These are phyloP conservation scores for Citrullus colocynthis DNA, from an alignment of 306 rosid genomes.

Conservation along the genomic window DNA sequence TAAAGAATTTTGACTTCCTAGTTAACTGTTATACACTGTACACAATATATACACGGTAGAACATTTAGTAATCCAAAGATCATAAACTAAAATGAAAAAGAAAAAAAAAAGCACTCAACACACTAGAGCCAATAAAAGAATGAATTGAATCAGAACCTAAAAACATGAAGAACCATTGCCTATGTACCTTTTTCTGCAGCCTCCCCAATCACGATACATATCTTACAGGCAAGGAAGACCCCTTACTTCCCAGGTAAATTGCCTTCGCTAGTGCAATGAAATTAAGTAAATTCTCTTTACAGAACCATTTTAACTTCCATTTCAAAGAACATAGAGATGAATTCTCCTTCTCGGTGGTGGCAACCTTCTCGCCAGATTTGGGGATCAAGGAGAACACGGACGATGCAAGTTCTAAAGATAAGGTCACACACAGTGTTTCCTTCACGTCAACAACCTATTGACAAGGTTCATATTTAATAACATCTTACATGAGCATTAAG, in stretches of 20 bases:
- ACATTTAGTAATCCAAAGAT: constrained; percentile 7
- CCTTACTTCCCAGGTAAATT: constrained; percentile 36
- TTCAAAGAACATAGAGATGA: constrained; percentile 17
- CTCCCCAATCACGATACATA: constrained; percentile 25
- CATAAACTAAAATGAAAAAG: constrained; percentile 16
- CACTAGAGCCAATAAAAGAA: constrained; percentile 42
- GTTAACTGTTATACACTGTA: constrained; percentile 17
- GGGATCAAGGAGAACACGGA: constrained; percentile 22
- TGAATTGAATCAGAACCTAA: constrained; percentile 43
- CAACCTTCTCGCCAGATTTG: constrained; percentile 13
- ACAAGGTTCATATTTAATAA: neutral
- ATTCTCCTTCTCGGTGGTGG: constrained; percentile 16
- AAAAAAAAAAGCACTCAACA: constrained; percentile 39
- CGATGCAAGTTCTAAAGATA: constrained; percentile 30
- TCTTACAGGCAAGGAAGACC: constrained; percentile 42
- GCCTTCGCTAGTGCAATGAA: constrained; percentile 71
- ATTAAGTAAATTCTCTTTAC: constrained; percentile 41
- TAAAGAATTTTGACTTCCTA: neutral
- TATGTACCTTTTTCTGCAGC: constrained; percentile 7
- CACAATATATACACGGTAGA: constrained; percentile 23
- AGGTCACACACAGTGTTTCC: constrained; percentile 33
- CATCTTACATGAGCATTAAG: neutral
- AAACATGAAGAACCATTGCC: constrained; percentile 8
- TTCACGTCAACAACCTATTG: constrained; percentile 51
- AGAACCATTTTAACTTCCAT: constrained; percentile 71